Evolutionary conservation across 345 rosid species (phyloP).

Genomic region (Lagerstroemia speciosa): DNA sequence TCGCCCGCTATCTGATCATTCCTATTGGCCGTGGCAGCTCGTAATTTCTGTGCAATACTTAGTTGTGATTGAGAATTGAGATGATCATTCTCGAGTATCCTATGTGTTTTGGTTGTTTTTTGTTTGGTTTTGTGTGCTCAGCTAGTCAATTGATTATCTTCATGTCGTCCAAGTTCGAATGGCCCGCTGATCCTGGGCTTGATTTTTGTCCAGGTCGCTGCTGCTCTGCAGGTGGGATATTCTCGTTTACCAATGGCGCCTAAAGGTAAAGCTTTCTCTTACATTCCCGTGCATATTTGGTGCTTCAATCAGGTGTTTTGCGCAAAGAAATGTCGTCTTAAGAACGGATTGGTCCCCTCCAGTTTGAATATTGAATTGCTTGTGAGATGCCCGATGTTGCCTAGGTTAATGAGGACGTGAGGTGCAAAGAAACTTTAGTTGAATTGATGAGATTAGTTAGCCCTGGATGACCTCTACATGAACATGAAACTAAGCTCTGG

Average conservation of each 20-base stretch:
- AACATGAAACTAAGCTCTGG: not conserved
- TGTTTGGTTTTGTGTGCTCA: not conserved
- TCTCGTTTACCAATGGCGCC: constrained; percentile 27
- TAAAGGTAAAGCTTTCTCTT: constrained; percentile 18
- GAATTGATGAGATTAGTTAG: not conserved
- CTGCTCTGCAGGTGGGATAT: constrained; percentile 1
- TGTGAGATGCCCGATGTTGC: not conserved
- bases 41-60: not conserved
- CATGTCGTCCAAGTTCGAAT: no score
- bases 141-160: no score
- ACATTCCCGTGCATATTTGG: not conserved
- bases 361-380: not conserved
- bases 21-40: not conserved
- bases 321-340: not conserved
- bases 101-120: not conserved
- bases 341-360: not conserved
- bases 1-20: not conserved
- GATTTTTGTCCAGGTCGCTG: not conserved
- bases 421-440: not conserved
- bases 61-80: not conserved
- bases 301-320: not conserved
- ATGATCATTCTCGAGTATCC: no score
- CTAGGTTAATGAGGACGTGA: not conserved
- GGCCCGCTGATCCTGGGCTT: not conserved
- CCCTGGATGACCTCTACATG: not conserved